Evolutionary conservation across 2,329 filamentous ascomycete species (phyloP), one percentile per base, ranked within the genome.

Genomic region (Ophiostoma novo-ulmi): DNA sequence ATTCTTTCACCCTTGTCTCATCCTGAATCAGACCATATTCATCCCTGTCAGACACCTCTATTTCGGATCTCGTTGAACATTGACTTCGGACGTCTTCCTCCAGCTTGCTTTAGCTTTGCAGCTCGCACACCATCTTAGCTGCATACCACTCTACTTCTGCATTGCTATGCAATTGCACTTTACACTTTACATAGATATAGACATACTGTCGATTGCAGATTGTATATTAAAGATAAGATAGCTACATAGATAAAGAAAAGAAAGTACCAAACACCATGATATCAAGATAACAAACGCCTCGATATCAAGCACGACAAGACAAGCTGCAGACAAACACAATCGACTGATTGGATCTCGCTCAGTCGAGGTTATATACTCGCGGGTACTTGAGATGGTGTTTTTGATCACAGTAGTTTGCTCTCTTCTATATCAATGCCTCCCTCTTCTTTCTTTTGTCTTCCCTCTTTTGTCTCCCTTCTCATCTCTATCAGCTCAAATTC

Each of bases 41-140:
- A 48, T 20, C 44, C 44, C 44, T 48, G 44, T n/a, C 31, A 48
- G n/a, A 48, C 44, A 48, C 44, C 7, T 35, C 26, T 63, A 11
- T 14, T 11, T 63, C 22, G 4, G 13, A 3, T 20, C 26, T 55
- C 11, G 26, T 52, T 20, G 6, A 17, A n/a, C 26, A 6, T 35
- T 3, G 8, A 10, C 26, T 13, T 61, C 55, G 48, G 52, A 58
- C 35, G 41, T 68, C 58, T 65, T 39, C 22, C 38, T 38, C 58
- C 55, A 35, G 52, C 39, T 35, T 38, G 55, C 52, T 68, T 35
- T 35, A 17, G 26, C 58, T 26, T 26, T 63, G 26, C 58, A 63
- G 22, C 58, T 63, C 58, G 14, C 58, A 63, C 26, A 63, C 58
- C 58, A 63, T 63, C 58, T 13, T 13, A 63, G 22, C 58, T 63